Base-by-base conservation (phyloP, 2,329 filamentous ascomycete species). In the Coccinonectria pachysandricola region DNA sequence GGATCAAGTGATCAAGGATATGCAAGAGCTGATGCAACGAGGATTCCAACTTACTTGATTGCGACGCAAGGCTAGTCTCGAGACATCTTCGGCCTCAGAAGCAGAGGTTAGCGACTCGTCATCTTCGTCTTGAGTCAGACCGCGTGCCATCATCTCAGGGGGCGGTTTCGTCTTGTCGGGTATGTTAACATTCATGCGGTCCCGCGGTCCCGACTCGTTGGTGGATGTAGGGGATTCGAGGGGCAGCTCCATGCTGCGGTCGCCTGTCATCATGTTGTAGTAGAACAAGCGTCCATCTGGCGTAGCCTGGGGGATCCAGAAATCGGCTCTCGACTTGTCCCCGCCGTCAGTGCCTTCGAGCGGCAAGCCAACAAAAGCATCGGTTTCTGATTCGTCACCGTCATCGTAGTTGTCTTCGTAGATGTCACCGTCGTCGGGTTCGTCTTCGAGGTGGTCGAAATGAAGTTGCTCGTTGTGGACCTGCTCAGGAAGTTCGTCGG, bases 271-370 rank as follows among this genome's bases (percentile, higher is more conserved):
- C 36, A 88, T 96, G 56, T 98, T 98, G 68, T 93, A 96, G 60
- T 96, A 98, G 57, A 92, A 98, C 13, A 98, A 60, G 30, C 87
- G 73, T 28, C 91, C 91, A 52, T 96, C 87, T 2, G 84, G 75
- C 0, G 91, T 98, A 9, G 87, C 91, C 60, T 98, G 91, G 11
- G 91, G 91, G 42, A 98, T 94, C 91, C 91, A 98, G 52, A 93
- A 98, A 40, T 92, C 88, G 23, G 88, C 86, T 52, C 88, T 78
- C 43, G 91, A 87, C 48, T 83, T 81, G 46, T 79, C 77, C 37
- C 36, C 48, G 10, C 56, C 56, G 23, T 69, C 69, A 12, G 67
- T 65, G 25, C 76, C 75, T 47, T 92, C 84, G 25, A 85, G 68
- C 5, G 80, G 77, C 25, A 83, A 55, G 33, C 70, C 64, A 51